A percentile compares a stretch with the other conserved stretches of the same genome.
phyloP scores from a whole-genome alignment of 2,329 filamentous ascomycete genomes.

The Ophiostoma ulmi region DNA sequence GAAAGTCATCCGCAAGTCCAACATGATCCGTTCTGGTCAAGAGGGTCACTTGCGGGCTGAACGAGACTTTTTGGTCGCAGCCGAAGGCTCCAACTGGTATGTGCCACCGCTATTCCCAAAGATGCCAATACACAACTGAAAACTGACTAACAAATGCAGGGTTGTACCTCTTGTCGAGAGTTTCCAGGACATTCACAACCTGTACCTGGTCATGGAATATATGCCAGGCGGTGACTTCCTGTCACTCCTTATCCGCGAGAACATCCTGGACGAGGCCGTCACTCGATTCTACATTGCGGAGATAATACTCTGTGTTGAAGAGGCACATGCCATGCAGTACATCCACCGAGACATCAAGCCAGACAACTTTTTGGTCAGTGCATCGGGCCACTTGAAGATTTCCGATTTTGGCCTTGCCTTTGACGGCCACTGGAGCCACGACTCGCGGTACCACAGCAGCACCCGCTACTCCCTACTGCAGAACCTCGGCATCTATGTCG shows the following conservation, averaged over 20 bases:
- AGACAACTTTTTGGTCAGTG: conserved; percentile 90
- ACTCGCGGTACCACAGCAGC: conserved; percentile 77
- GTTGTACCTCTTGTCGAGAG: conserved; percentile 81
- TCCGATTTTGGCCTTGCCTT: conserved; percentile 96
- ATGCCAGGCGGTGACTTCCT: conserved; percentile 97
- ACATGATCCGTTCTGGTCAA: conserved; percentile 86
- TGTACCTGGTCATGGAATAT: conserved; percentile 97
- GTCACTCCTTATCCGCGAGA: conserved; percentile 76
- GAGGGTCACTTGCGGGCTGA: conserved; percentile 90
- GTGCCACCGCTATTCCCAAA: conserved; percentile 25
- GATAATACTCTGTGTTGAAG: conserved; percentile 93
- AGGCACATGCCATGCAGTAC: conserved; percentile 79
- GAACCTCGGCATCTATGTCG: conserved; percentile 67
- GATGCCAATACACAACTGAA: background rate
- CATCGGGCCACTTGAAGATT: conserved; percentile 86
- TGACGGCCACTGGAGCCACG: conserved; percentile 91
- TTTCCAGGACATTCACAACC: conserved; percentile 76
- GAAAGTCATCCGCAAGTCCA: conserved; percentile 93
- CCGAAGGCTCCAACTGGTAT: conserved; percentile 77
- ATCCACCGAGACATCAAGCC: conserved; percentile 97
- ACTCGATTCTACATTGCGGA: conserved; percentile 87
- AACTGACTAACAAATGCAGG: conserved; percentile 42
- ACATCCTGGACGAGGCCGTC: conserved; percentile 70
- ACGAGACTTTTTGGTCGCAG: conserved; percentile 82
- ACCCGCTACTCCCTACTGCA: conserved; percentile 73